Conservation (phyloP, 805 yeast species). For the Jamesozyma lodderae region DNA sequence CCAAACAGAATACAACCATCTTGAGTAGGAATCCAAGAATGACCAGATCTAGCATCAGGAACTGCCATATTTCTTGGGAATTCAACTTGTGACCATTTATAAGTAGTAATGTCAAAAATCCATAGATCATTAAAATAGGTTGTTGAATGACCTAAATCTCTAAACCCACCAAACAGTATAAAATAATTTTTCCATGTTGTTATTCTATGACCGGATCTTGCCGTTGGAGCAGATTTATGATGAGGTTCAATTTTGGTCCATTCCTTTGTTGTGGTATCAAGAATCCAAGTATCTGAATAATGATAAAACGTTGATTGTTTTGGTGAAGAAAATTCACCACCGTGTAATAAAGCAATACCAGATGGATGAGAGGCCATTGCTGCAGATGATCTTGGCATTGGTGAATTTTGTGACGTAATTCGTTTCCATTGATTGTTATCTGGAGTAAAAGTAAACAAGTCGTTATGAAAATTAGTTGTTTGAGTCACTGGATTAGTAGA, state of each 20-base stretch:
- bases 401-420: conserved; percentile 73
- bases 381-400: conserved; percentile 88
- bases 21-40: conserved; percentile 64
- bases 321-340: conserved; percentile 96
- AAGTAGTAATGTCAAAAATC: conserved; percentile 83
- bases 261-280: conserved; percentile 75
- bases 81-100: conserved; percentile 86
- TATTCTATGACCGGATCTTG: conserved; percentile 89
- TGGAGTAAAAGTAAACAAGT: conserved; percentile 59
- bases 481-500: conserved; percentile 37
- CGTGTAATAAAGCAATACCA: conserved; percentile 78
- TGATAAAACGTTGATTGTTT: conserved; percentile 93
- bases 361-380: conserved; percentile 90
- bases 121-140: conserved; percentile 80
- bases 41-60: conserved; percentile 94
- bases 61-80: conserved; percentile 70
- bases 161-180: conserved; percentile 82
- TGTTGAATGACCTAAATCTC: conserved; percentile 79
- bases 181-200: conserved; percentile 87
- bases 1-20: conserved; percentile 88
- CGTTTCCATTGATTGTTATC: conserved; percentile 78
- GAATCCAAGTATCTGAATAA: conserved; percentile 91
- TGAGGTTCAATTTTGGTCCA: conserved; percentile 82
- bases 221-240: conserved; percentile 51
- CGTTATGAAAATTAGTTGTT: conserved; percentile 68